Base-by-base conservation (phyloP, 140 eudicot genomes). In the Cichorium intybus region DNA sequence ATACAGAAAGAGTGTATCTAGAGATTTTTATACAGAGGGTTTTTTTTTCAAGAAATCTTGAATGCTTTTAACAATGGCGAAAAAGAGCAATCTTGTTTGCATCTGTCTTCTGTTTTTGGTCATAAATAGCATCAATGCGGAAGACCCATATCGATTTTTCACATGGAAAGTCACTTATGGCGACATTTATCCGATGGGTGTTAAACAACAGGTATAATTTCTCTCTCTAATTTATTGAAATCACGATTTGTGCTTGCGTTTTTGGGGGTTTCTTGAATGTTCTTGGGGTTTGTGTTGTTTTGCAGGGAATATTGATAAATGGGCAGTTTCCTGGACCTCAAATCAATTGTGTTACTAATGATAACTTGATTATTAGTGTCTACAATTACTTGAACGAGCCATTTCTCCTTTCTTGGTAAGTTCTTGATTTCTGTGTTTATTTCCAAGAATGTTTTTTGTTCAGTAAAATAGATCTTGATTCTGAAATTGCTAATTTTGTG, bases 261-360 rank as follows among this genome's bases (percentile, higher is more conserved):
- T 57, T 66, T 46, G 64, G 41, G 71, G 52, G 70, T 73, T 76
- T 65, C 39, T 75, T 60, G 68, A 66, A 54, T 56, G 33, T 54
- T 56, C 2, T 33, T 66, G 39, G 34, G 52, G 21, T 16, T 46
- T 47, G 37, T 60, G 48, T 47, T 53, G 11, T 7, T 48, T 57
- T 73, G 82, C 95, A 93, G 99, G 99, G 84, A 9, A 93, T 93
- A 57, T 48, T 93, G 97, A 93, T 93, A 62, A 93, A 93, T 74
- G 95, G 95, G 80, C 95, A 86, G 78, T 93, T 93, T 71, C 97
- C 99, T 27, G 97, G 99, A 71, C 99, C 99, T 50, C 85, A 84
- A 66, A 89, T 93, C 45, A 84, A 84, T 69, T 89, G 97, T 60
- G 94, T 93, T 20, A 93, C 99, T 31, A 93, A 93, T 74, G 99